phyloP scores from a whole-genome alignment of 768 basidiomycete species.

The Lactarius hatsudake region DNA sequence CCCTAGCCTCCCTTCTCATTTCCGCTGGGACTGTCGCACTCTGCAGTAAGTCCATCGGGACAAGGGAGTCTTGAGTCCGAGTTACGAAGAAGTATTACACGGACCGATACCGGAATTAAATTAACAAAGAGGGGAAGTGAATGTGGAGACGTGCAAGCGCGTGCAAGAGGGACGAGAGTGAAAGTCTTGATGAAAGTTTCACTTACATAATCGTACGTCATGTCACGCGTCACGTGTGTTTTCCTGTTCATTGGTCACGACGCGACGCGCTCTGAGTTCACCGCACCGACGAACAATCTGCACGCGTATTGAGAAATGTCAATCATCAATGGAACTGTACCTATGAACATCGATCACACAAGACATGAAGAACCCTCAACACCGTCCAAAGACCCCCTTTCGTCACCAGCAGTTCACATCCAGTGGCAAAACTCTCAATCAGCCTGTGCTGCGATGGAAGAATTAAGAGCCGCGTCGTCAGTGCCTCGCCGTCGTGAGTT shows the following conservation, averaged over 20 bases:
- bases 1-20: no score
- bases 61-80: no score
- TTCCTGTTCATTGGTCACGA: background rate
- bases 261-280: background rate
- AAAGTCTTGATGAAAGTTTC: no score
- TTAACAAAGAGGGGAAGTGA: no score
- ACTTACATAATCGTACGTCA: no score
- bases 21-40: no score
- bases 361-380: conserved; percentile 13
- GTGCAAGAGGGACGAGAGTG: no score
- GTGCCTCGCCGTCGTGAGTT: conserved; percentile 16
- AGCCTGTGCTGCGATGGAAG: conserved; percentile 22
- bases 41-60: no score
- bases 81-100: no score
- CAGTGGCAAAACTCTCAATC: conserved; percentile 25
- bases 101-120: no score
- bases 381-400: conserved; percentile 11
- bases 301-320: conserved; percentile 2
- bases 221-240: background rate
- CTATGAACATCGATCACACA: background rate
- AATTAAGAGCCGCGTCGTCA: conserved; percentile 17
- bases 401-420: conserved; percentile 17
- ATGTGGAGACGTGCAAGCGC: no score
- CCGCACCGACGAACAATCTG: background rate
- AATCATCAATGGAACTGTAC: conserved; percentile 17